Base-by-base conservation (phyloP, 2,329 filamentous ascomycete species). In the Epichloe sylvatica region DNA sequence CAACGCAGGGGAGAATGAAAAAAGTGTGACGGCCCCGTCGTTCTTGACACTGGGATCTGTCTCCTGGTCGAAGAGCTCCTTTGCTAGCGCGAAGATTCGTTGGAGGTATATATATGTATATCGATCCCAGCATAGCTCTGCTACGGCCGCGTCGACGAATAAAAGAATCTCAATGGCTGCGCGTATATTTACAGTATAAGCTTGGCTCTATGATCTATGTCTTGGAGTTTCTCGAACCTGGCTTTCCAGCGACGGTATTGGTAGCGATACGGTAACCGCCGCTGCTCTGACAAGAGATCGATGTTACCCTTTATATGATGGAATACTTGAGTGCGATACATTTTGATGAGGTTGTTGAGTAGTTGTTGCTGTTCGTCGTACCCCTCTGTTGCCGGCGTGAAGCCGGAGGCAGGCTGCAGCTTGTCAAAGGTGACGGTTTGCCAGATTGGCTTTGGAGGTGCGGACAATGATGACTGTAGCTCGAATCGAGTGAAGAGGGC, bases 401-500 rank as follows among this genome's bases (percentile, higher is more conserved):
- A 50, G 17, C 9, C 25, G 21, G 13, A 19, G 5, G 23, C 17
- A 39, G 39, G 33, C n/a, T 34, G 46, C n/a, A 25, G 37, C n/a
- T 23, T 45, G 46, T 44, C 49, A 43, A 45, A 50, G 12, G 23
- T 30, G 23, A 49, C 9, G 19, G 45, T 41, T 36, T 39, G 45
- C 45, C 45, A 48, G 35, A 19, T 38, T 23, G 39, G 45, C 25
- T 49, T 45, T n/a, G 45, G 39, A 4, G 41, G 40, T 33, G 35
- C 12, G 11, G 49, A 34, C 6, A 39, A 40, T 19, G 37, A 49
- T 23, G 38, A 50, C 19, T 51, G 49, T 3, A 49, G 50, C 25
- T 56, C 49, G 36, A 51, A 49, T 35, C 48, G 49, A 34, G 36
- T 54, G 19, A 55, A 47, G n/a, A 55, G 49, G 9, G 49, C 46